Evolutionary conservation across 73 alveolate species (phyloP).

Genomic region (Symbiodinium natans): DNA sequence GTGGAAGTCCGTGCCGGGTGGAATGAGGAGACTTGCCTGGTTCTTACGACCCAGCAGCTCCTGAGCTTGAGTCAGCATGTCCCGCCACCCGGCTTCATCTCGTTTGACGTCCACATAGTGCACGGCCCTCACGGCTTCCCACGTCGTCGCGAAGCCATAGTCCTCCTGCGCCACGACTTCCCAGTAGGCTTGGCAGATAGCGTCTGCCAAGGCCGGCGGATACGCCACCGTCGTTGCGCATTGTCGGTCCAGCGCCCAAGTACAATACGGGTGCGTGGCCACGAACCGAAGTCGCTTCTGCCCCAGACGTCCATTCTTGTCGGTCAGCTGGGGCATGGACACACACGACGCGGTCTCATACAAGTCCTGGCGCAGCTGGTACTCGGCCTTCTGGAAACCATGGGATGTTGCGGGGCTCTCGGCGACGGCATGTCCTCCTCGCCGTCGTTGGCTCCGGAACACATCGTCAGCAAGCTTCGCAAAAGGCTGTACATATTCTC

Average conservation of each 20-base stretch:
- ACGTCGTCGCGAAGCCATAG: not conserved
- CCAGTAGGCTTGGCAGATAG: not conserved
- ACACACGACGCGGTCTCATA: not conserved
- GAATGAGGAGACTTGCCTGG: not conserved
- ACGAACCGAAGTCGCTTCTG: not conserved
- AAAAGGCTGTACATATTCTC: not conserved
- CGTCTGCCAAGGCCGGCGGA: not conserved
- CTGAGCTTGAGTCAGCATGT: not conserved
- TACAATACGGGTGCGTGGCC: not conserved
- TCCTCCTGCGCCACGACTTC: not conserved
- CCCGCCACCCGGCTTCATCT: not conserved
- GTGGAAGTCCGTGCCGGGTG: not conserved
- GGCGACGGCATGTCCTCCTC: slow-evolving; percentile 26
- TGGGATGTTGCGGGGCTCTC: not conserved
- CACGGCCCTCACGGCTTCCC: not conserved
- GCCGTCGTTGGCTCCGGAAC: not conserved
- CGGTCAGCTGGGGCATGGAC: not conserved
- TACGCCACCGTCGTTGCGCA: not conserved
- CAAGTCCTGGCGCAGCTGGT: not conserved
- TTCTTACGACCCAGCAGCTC: not conserved
- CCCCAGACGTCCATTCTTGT: not conserved
- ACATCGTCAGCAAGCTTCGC: not conserved
- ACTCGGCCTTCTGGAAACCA: not conserved
- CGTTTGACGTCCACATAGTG: not conserved
- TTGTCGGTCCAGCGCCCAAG: not conserved